A percentile compares a stretch with the other conserved stretches of the same genome.
Evolutionary conservation across 1,284 basidiomycete species (phyloP).

Genomic region (Ganoderma sinense): DNA sequence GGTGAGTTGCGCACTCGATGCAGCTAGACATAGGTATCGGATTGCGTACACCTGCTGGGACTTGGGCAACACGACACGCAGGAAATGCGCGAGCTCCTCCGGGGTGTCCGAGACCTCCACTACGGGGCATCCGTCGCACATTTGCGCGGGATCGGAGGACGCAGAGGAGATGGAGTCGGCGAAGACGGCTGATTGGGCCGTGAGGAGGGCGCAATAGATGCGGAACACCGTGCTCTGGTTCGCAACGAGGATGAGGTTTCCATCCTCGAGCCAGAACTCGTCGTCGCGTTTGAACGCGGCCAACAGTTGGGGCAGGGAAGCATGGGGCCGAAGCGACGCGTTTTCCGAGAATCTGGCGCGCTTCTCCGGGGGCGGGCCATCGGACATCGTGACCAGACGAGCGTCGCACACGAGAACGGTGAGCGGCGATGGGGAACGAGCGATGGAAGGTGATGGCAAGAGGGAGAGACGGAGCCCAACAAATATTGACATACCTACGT

Average conservation of each 20-base stretch:
- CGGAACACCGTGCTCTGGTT: slow-evolving; percentile 14
- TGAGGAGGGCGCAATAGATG: slow-evolving; percentile 25
- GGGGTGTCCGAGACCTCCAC: slow-evolving; percentile 25
- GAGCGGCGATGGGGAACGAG: no score
- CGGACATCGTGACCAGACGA: background rate
- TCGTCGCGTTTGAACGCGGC: background rate
- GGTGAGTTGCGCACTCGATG: background rate
- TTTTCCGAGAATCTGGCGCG: background rate
- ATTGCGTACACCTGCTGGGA: background rate
- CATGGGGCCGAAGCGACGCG: background rate
- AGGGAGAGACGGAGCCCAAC: no score
- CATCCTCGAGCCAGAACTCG: slow-evolving; percentile 5
- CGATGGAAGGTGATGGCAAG: no score
- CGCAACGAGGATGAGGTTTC: slow-evolving; percentile 1
- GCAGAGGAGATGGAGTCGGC: slow-evolving; percentile 23
- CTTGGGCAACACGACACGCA: slow-evolving; percentile 5
- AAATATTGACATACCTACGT: no score
- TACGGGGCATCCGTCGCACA: slow-evolving; percentile 23
- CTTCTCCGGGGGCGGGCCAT: background rate
- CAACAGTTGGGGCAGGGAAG: background rate
- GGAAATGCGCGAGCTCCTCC: slow-evolving; percentile 14
- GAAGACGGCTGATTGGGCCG: slow-evolving; percentile 26
- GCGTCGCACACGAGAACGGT: no score
- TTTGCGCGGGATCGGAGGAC: background rate
- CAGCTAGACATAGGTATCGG: background rate